Evolutionary conservation across 208 protist genomes (phyloP).

Genomic region (Trypanosoma melophagium): DNA sequence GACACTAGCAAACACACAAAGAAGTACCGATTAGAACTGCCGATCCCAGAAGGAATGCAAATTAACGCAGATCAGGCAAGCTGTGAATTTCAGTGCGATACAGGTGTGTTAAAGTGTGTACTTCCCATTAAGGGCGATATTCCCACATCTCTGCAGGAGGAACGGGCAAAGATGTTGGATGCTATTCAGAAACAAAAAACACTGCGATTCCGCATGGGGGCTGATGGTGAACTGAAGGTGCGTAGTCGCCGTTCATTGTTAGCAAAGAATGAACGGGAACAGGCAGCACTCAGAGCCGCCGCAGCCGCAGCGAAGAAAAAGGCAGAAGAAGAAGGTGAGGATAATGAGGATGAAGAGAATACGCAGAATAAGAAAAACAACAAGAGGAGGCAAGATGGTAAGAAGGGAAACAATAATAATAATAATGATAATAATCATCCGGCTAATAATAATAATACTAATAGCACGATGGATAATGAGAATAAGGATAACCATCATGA

Average conservation of each 20-base stretch:
- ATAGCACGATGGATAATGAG: too few species aligned
- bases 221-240: conserved; percentile 78
- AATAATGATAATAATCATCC: too few species aligned
- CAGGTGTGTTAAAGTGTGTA: conserved; percentile 61
- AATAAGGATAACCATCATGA: too few species aligned
- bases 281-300: conserved; percentile 6
- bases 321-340: conserved; percentile 17
- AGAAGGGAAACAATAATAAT: too few species aligned
- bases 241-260: conserved; percentile 73
- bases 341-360: conserved; percentile 29
- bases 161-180: conserved; percentile 53
- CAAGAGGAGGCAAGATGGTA: too few species aligned
- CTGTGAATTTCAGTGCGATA: conserved; percentile 53
- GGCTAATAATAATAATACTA: too few species aligned
- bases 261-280: conserved; percentile 28
- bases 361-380: conserved; percentile 8
- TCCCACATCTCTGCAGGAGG: conserved; percentile 39
- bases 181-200: conserved; percentile 58
- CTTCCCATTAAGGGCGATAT: conserved; percentile 73
- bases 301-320: background rate
- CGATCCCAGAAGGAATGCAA: conserved; percentile 64
- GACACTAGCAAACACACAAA: conserved; percentile 77
- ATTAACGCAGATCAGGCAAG: conserved; percentile 44
- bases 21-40: conserved; percentile 78
- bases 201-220: conserved; percentile 69